Base-by-base conservation (phyloP, 805 yeast genomes). In the Schwanniomyces sp. region DNA sequence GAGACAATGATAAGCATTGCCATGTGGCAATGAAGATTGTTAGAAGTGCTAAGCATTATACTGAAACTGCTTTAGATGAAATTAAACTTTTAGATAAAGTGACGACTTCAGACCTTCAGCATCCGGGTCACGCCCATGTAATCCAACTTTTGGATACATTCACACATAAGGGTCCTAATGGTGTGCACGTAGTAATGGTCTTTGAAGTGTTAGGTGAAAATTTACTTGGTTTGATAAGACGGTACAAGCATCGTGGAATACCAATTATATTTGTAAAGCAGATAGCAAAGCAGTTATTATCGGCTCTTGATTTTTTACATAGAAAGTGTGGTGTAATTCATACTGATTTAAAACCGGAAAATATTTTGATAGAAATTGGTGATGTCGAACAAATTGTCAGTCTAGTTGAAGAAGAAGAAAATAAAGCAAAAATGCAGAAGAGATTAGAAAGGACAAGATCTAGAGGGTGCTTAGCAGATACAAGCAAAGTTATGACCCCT, bases 121-220 rank as follows among this genome's bases (percentile, higher is more conserved):
- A 89, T 58, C 87, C 88, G 5, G 97, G 97, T 2, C 88, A 89
- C 55, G 79, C 79, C 34, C 89, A 87, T 65, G 86, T 92, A 21
- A 87, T 94, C 41, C 84, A 83, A 44, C 72, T 94, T 36, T 67
- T 90, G 48, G 98, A 94, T 66, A 82, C 87, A 49, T 94, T 94
- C 63, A 81, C 83, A 47, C 96, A 92, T 61, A 69, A 73, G 37
- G 99, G 99, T 1, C 91, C 89, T 5, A 90, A 94, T 66, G 99
- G 99, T 1, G 76, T 80, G 2, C 99, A 94, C 67, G 85, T 91
- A 9, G 92, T 94, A 49, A 94, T 94, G 98, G 97, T 92, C 1
- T 94, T 94, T 65, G 99, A 94, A 69, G 96, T 94, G 0, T 73
- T 94, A 52, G 99, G 99, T 17, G 99, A 94, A 66, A 92, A 91